A percentile compares a stretch with the other conserved stretches of the same genome.
phyloP scores from a whole-genome alignment of 2,329 filamentous ascomycete genomes.

The Hirsutella thompsonii region DNA sequence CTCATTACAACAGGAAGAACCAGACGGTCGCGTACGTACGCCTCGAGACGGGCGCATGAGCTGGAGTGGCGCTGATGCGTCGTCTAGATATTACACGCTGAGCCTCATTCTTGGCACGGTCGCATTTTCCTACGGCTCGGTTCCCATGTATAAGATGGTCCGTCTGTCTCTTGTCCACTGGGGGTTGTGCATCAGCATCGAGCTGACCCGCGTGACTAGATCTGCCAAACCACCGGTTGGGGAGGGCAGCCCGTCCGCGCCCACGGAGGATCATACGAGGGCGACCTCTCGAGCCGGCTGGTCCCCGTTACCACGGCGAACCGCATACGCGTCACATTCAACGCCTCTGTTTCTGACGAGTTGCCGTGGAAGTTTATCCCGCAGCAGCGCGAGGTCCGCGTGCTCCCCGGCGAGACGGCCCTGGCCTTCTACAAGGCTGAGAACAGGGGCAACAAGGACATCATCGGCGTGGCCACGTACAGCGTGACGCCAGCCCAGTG shows the following conservation, averaged over 20 bases:
- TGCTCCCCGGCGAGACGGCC: constrained; percentile 90
- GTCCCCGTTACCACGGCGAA: constrained; percentile 68
- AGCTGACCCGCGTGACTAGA: constrained; percentile 24
- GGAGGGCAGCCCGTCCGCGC: constrained; percentile 85
- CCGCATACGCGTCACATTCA: constrained; percentile 90
- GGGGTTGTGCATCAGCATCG: not conserved
- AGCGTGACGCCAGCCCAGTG: constrained; percentile 93
- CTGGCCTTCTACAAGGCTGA: constrained; percentile 96
- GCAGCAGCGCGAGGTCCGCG: constrained; percentile 91
- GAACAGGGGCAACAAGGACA: constrained; percentile 80
- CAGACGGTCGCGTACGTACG: constrained; percentile 35
- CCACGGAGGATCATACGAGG: constrained; percentile 39
- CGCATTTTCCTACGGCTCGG: constrained; percentile 69
- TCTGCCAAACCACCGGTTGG: constrained; percentile 81
- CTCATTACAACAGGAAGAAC: constrained; percentile 55
- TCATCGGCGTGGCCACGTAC: constrained; percentile 96
- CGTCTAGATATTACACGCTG: constrained; percentile 54
- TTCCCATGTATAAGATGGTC: constrained; percentile 82
- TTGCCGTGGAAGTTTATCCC: constrained; percentile 96
- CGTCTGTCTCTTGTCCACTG: constrained; percentile 6
- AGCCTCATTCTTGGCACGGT: constrained; percentile 70
- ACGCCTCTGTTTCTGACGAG: constrained; percentile 86
- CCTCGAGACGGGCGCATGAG: not conserved
- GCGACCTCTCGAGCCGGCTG: constrained; percentile 63
- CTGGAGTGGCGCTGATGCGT: constrained; percentile 7